A percentile compares a stretch with the other conserved stretches of the same genome.
phyloP scores from a whole-genome alignment of 495 filamentous ascomycete genomes.

The Trichocladium uniseriatum region DNA sequence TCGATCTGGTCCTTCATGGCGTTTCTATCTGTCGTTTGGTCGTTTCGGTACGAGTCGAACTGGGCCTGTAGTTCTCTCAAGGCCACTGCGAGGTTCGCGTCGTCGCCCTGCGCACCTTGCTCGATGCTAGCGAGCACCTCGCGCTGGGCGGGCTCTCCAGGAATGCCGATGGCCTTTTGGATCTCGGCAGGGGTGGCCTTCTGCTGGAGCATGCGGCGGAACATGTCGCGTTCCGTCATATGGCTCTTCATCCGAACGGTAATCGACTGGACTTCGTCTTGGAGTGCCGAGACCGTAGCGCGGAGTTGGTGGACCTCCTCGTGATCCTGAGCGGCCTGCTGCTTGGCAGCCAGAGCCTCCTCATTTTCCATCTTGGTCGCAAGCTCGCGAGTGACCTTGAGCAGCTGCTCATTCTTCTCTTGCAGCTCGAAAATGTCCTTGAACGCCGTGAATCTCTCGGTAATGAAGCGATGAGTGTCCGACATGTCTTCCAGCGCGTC shows the following conservation, averaged over 20 bases:
- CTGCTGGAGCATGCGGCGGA: constrained; percentile 83
- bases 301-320: constrained; percentile 63
- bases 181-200: constrained; percentile 50
- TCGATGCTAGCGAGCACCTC: constrained; percentile 45
- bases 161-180: constrained; percentile 56
- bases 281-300: constrained; percentile 49
- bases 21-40: constrained; percentile 66
- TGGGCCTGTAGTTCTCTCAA: constrained; percentile 80
- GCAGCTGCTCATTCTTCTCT: constrained; percentile 74
- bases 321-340: constrained; percentile 59
- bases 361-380: constrained; percentile 85
- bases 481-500: constrained; percentile 59
- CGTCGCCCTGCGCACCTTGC: constrained; percentile 30
- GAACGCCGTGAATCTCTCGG: constrained; percentile 71
- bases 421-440: constrained; percentile 77
- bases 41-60: constrained; percentile 82
- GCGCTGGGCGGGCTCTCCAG: constrained; percentile 39
- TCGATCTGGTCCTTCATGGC: constrained; percentile 81
- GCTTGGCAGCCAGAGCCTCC: constrained; percentile 63
- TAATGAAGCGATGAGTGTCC: constrained; percentile 80
- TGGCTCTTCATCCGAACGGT: constrained; percentile 79
- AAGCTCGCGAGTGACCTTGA: constrained; percentile 71
- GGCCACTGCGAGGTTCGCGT: constrained; percentile 37
- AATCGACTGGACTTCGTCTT: constrained; percentile 66
- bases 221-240: constrained; percentile 92